phyloP scores from a whole-genome alignment of 192 early-diverging fungal genomes.

The Physocladia obscura region DNA sequence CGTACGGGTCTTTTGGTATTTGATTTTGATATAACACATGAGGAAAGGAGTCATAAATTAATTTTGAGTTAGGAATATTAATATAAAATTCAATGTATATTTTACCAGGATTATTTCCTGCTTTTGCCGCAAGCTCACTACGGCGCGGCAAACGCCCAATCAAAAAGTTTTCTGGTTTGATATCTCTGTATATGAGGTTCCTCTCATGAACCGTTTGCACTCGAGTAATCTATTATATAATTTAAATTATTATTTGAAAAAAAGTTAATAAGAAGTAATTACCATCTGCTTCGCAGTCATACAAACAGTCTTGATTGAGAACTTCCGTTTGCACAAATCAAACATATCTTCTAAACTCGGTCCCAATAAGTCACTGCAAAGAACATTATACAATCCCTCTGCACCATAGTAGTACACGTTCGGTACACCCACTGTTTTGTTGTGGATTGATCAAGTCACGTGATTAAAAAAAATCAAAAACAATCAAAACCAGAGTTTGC shows the following conservation, averaged over 20 bases:
- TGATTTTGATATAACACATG: background rate
- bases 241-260: background rate
- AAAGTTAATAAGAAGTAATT: background rate
- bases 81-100: background rate
- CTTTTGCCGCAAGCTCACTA: constrained; percentile 52
- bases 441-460: background rate
- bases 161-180: constrained; percentile 99
- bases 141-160: constrained; percentile 75
- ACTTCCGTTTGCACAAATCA: constrained; percentile 88
- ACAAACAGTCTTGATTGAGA: constrained; percentile 89
- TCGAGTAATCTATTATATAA: constrained; percentile 66
- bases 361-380: constrained; percentile 90
- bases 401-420: constrained; percentile 93
- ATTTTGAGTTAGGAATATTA: background rate
- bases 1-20: constrained; percentile 37
- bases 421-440: constrained; percentile 73
- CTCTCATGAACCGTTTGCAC: constrained; percentile 93
- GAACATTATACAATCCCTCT: constrained; percentile 91
- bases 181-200: constrained; percentile 95
- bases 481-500: constrained; percentile 49
- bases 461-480: background rate
- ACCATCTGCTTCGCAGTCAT: constrained; percentile 96
- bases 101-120: constrained; percentile 26
- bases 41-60: background rate
- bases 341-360: constrained; percentile 93